A percentile compares a stretch with the other conserved stretches of the same genome.
These are phyloP conservation scores for Cyberlindnera lachancei DNA, from an alignment of 805 yeast genomes.

Conservation along the genomic window DNA sequence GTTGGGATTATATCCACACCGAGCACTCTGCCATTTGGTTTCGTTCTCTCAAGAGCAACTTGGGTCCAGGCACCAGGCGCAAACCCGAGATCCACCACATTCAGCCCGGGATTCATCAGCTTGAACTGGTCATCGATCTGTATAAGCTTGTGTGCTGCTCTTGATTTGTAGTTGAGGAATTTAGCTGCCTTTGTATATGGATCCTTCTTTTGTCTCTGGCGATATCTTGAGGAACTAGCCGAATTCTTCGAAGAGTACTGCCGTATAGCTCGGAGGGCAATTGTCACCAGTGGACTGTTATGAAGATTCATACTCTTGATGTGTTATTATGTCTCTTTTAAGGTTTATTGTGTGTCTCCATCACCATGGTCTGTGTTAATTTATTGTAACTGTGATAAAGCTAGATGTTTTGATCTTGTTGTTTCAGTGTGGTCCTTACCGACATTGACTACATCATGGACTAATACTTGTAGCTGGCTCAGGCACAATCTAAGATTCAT, in stretches of 20 bases:
- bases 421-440: too few relatives aligned
- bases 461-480: too few relatives aligned
- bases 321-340: too few relatives aligned
- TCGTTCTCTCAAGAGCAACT: slow-evolving; percentile 54
- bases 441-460: too few relatives aligned
- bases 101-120: slow-evolving; percentile 46
- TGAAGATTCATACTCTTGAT: too few relatives aligned
- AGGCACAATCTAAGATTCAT: too few relatives aligned
- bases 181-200: slow-evolving; percentile 61
- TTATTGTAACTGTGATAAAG: too few relatives aligned
- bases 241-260: slow-evolving; percentile 24
- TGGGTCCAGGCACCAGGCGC: slow-evolving; percentile 97
- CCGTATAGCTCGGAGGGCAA: slow-evolving; percentile 6
- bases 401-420: too few relatives aligned
- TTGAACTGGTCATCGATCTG: slow-evolving; percentile 63
- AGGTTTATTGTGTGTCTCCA: too few relatives aligned
- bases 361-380: too few relatives aligned
- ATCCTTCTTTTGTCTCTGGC: slow-evolving; percentile 62
- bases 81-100: slow-evolving; percentile 81
- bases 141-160: slow-evolving; percentile 86
- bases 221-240: slow-evolving; percentile 64
- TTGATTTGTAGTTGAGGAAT: slow-evolving; percentile 53
- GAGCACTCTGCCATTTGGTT: slow-evolving; percentile 46
- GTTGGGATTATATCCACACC: slow-evolving; percentile 81
- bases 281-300: not conserved